Percentiles rank a stretch among this genome's conserved stretches.
Evolutionary conservation across 2,329 filamentous ascomycete species (phyloP).

Genomic region (Lecanosticta acicola): DNA sequence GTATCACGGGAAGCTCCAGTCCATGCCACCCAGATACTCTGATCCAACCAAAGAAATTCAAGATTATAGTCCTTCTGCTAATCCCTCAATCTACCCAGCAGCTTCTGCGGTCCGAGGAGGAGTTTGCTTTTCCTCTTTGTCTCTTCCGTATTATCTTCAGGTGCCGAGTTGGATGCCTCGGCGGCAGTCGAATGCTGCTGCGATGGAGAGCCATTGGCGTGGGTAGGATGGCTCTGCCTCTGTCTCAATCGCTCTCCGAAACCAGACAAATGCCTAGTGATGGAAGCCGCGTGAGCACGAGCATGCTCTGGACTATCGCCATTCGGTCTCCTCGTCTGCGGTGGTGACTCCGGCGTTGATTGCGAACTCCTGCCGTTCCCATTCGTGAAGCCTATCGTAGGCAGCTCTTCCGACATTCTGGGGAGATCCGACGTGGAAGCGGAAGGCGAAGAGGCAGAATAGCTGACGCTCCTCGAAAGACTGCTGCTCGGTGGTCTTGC

Average conservation of each 20-base stretch:
- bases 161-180: conserved; percentile 1
- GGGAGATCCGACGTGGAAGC: conserved; percentile 16
- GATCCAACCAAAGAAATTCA: neutral
- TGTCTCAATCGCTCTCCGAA: conserved; percentile 28
- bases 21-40: neutral
- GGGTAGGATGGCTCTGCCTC: conserved; percentile 6
- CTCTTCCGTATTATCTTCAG: conserved; percentile 30
- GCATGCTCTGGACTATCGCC: conserved; percentile 7
- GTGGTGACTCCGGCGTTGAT: neutral
- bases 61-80: conserved; percentile 3
- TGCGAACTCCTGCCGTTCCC: neutral
- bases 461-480: conserved; percentile 22
- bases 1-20: neutral
- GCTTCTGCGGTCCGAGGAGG: conserved; percentile 40
- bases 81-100: conserved; percentile 35
- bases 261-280: conserved; percentile 27
- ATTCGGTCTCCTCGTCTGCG: neutral
- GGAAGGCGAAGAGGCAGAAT: conserved; percentile 16
- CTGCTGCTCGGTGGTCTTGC: conserved; percentile 26
- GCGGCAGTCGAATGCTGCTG: conserved; percentile 1
- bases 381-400: neutral
- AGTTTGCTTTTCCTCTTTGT: conserved; percentile 37
- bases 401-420: conserved; percentile 6
- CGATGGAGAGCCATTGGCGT: neutral
- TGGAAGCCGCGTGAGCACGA: conserved; percentile 23